Base-by-base conservation (phyloP, 2,329 filamentous ascomycete species). In the Endocalyx cinctus region DNA sequence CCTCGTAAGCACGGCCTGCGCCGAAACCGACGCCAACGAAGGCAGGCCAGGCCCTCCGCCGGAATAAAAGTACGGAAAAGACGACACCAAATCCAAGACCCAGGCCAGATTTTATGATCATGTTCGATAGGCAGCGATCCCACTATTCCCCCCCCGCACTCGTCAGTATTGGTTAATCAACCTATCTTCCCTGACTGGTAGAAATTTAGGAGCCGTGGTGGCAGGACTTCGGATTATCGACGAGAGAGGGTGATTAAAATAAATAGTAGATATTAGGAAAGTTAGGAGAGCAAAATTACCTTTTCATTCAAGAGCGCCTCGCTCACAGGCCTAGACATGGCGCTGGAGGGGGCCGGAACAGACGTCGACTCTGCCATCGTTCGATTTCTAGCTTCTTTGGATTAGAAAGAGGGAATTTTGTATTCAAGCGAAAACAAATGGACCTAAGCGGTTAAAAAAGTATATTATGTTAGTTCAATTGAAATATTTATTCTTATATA, bases 251-350 rank as follows among this genome's bases (percentile, higher is more conserved):
- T 20, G 20, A 28, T 10, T 23, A 23, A 11, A 5, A 25, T 6
- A 23, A 28, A 27, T 10, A 3, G 28, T 13, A 14, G 22, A 23
- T 22, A 17, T 19, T 31, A 34, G 37, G 22, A 15, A 31, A 18
- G 29, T 27, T 25, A 17, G 27, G 33, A 35, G 34, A 34, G 43
- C n/a, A n/a, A 57, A 47, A 29, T 43, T 80, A 96, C 92, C 88
- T 98, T 98, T 71, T 98, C 92, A 68, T 97, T 97, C 59, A 98
- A 79, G 56, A 98, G 80, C 58, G 90, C 87, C 74, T 98, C 92
- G 74, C 90, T 97, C 69, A 96, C 84, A 46, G 92, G 90, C 66
- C 87, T 79, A 63, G 83, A 75, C 60, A 84, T 74, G 46, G 78
- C 73, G 62, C 75, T 72, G 52, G 79, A 73, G 49, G 74, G 64